A percentile compares a stretch with the other conserved stretches of the same genome.
Conservation (phyloP, 1,284 basidiomycete genomes). For the Fereydounia khargensis region DNA sequence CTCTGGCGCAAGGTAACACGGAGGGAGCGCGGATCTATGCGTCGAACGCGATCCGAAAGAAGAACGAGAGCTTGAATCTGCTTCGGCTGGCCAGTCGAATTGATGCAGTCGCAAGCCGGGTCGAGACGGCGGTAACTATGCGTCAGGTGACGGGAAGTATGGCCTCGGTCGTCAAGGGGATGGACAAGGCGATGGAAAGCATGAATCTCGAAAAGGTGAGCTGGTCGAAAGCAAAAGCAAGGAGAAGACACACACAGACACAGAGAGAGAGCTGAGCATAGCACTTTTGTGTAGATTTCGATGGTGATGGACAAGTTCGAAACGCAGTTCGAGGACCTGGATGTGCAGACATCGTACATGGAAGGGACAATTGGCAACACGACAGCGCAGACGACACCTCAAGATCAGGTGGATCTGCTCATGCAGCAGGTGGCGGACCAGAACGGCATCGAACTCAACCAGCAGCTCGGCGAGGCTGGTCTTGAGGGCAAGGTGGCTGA, state of each 20-base stretch:
- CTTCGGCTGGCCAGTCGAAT: slow-evolving; percentile 64
- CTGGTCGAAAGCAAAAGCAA: not conserved
- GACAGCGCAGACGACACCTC: slow-evolving; percentile 87
- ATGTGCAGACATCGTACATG: slow-evolving; percentile 98
- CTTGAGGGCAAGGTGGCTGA: slow-evolving; percentile 63
- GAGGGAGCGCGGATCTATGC: slow-evolving; percentile 99
- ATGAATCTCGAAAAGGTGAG: slow-evolving; percentile 95
- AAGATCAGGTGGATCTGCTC: slow-evolving; percentile 92
- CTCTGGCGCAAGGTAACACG: slow-evolving; percentile 90
- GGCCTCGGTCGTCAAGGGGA: slow-evolving; percentile 92
- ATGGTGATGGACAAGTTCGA: slow-evolving; percentile 99
- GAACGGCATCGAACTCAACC: slow-evolving; percentile 91
- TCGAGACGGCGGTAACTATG: slow-evolving; percentile 99
- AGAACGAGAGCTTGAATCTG: slow-evolving; percentile 83
- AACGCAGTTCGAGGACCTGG: slow-evolving; percentile 89
- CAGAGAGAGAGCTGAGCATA: not conserved
- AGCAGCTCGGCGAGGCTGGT: slow-evolving; percentile 75
- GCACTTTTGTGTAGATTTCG: slow-evolving; percentile 71
- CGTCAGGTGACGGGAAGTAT: slow-evolving; percentile 80
- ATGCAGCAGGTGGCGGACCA: slow-evolving; percentile 95
- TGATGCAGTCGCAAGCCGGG: slow-evolving; percentile 92
- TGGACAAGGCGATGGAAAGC: slow-evolving; percentile 98
- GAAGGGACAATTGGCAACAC: slow-evolving; percentile 93
- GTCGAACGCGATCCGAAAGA: slow-evolving; percentile 96
- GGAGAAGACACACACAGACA: too few species aligned